Evolutionary conservation across 2,329 filamentous ascomycete genomes (phyloP).

Genomic region (Pyrenophora graminea): DNA sequence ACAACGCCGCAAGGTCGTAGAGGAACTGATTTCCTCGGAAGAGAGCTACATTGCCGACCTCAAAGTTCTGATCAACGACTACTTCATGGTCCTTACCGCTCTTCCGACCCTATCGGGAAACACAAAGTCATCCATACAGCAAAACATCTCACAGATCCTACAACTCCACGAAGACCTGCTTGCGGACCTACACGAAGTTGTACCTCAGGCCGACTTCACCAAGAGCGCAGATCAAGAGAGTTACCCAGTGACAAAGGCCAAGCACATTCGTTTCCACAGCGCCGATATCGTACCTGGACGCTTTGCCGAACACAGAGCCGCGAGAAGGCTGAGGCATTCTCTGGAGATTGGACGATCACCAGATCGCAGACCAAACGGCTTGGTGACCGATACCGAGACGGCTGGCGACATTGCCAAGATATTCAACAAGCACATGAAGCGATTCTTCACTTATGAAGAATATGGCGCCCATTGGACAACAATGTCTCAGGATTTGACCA

Average conservation of each 20-base stretch:
- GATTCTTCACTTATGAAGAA: slow-evolving; percentile 86
- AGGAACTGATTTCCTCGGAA: slow-evolving; percentile 85
- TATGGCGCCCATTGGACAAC: slow-evolving; percentile 89
- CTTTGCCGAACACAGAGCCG: slow-evolving; percentile 40
- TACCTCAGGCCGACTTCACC: slow-evolving; percentile 66
- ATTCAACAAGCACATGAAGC: slow-evolving; percentile 65
- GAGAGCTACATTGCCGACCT: slow-evolving; percentile 87
- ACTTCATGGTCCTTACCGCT: slow-evolving; percentile 67
- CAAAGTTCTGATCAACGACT: slow-evolving; percentile 76
- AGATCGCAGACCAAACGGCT: slow-evolving; percentile 41
- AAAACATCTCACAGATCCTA: slow-evolving; percentile 78
- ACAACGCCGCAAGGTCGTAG: slow-evolving; percentile 77
- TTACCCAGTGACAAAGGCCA: slow-evolving; percentile 41
- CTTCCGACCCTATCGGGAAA: slow-evolving; percentile 67
- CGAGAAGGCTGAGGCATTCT: slow-evolving; percentile 49
- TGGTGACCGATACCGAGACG: slow-evolving; percentile 58
- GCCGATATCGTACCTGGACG: slow-evolving; percentile 52
- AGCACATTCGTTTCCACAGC: slow-evolving; percentile 55
- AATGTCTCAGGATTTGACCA: slow-evolving; percentile 76
- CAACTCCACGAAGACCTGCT: slow-evolving; percentile 83
- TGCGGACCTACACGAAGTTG: slow-evolving; percentile 69
- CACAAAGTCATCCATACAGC: slow-evolving; percentile 73
- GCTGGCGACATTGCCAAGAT: slow-evolving; percentile 59
- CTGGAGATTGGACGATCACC: slow-evolving; percentile 51
- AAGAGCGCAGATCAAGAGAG: slow-evolving; percentile 40